Conservation (phyloP, 768 basidiomycete genomes). For the Phlegmacium glaucopus region DNA sequence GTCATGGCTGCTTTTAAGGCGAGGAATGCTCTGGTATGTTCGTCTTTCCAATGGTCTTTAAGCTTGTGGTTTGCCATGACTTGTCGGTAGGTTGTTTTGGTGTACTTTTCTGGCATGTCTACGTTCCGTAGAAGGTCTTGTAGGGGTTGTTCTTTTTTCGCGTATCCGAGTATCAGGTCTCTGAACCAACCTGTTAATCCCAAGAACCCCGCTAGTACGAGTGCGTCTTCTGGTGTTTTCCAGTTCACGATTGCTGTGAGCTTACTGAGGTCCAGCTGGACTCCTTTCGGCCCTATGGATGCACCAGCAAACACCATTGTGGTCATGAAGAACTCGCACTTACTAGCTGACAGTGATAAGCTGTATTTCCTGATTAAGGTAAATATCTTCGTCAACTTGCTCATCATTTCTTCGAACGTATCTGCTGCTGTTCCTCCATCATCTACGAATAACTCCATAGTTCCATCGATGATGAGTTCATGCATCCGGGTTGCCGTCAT, state of each 20-base stretch:
- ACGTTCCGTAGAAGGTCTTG: conserved; percentile 20
- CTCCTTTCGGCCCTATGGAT: conserved; percentile 24
- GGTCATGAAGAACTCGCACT: conserved; percentile 31
- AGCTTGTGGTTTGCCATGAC: too few relatives aligned
- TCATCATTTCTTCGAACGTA: conserved; percentile 24
- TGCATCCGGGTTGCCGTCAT: conserved; percentile 21
- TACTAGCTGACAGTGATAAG: conserved; percentile 32
- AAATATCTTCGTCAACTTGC: conserved; percentile 21
- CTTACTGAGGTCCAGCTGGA: conserved; percentile 30
- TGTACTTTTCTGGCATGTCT: conserved; percentile 15
- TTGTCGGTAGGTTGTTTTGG: too few relatives aligned
- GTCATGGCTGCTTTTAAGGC: too few relatives aligned
- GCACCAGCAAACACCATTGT: conserved; percentile 31
- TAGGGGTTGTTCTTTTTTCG: conserved; percentile 24
- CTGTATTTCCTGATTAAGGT: conserved; percentile 16
- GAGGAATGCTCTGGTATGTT: too few relatives aligned
- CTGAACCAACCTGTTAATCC: conserved; percentile 30
- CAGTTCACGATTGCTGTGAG: conserved; percentile 32
- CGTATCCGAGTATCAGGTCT: conserved; percentile 28
- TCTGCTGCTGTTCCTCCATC: conserved; percentile 32
- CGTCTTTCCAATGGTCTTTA: too few relatives aligned
- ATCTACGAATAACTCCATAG: conserved; percentile 36
- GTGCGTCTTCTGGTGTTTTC: conserved; percentile 20
- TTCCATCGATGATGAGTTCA: conserved; percentile 23
- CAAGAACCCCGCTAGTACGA: conserved; percentile 28